Conservation (phyloP, 495 filamentous ascomycete genomes). For the Xylaria venustula region DNA sequence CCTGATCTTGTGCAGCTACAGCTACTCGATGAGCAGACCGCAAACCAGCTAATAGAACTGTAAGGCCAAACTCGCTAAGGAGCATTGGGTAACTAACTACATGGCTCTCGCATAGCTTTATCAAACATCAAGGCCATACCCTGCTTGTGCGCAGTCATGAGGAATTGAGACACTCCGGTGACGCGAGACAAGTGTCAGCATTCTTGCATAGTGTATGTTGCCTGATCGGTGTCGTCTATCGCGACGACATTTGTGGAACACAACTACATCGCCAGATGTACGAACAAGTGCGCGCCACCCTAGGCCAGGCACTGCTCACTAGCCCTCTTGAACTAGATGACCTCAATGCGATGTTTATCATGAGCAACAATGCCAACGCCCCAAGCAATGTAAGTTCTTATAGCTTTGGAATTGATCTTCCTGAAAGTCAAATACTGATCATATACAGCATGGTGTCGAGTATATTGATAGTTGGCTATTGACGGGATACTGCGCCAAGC, state of each 20-base stretch:
- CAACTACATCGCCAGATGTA: conserved; percentile 24
- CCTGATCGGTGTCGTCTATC: conserved; percentile 27
- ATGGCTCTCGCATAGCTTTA: conserved; percentile 13
- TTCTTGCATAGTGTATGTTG: conserved; percentile 32
- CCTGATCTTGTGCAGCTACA: conserved; percentile 27
- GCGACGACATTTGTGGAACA: conserved; percentile 26
- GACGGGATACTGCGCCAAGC: conserved; percentile 30
- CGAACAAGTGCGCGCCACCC: conserved; percentile 26
- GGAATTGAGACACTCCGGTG: conserved; percentile 31
- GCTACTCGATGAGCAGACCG: conserved; percentile 28
- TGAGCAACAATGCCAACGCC: conserved; percentile 32
- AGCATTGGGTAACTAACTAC: background rate
- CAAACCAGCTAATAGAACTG: conserved; percentile 26
- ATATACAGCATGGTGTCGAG: conserved; percentile 25
- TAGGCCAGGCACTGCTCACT: conserved; percentile 25
- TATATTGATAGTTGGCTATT: conserved; percentile 34
- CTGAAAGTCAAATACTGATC: conserved; percentile 4
- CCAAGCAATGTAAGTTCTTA: conserved; percentile 22
- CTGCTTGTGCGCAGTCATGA: conserved; percentile 23
- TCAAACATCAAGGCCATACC: conserved; percentile 26
- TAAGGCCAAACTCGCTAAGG: conserved; percentile 7
- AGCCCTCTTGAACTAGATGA: conserved; percentile 29
- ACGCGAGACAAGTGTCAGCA: conserved; percentile 22
- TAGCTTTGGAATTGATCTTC: background rate
- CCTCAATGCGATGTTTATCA: conserved; percentile 30